A percentile compares a stretch with the other conserved stretches of the same genome.
Evolutionary conservation across 176 grass and related monocot species (phyloP).

Genomic region (Oropetium thomaeum): DNA sequence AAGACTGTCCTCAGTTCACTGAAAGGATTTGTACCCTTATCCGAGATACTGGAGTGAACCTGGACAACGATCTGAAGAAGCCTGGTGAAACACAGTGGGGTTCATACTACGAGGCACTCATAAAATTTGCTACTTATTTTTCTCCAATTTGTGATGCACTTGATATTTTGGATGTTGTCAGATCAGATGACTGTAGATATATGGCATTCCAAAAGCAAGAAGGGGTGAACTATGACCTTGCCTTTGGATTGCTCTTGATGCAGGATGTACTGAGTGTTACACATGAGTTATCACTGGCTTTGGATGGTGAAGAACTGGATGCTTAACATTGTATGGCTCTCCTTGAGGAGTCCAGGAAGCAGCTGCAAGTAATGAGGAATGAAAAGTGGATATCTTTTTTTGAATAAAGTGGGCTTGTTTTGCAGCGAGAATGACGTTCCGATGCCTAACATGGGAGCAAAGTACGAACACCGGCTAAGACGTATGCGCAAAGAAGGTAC

Average conservation of each 20-base stretch:
- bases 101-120: conserved; percentile 27
- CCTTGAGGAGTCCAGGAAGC: conserved; percentile 18
- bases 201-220: not conserved
- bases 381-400: conserved; percentile 15
- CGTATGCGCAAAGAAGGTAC: not conserved
- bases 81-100: conserved; percentile 23
- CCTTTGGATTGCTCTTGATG: conserved; percentile 33
- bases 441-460: conserved; percentile 4
- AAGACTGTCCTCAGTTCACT: conserved; percentile 10
- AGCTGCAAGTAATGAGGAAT: conserved; percentile 18
- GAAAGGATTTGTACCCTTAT: conserved; percentile 21
- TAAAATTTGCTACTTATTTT: conserved; percentile 18
- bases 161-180: not conserved
- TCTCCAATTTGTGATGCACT: conserved; percentile 13
- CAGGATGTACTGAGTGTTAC: conserved; percentile 29
- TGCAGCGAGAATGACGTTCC: conserved; percentile 2
- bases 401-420: conserved; percentile 12
- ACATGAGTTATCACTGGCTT: conserved; percentile 29
- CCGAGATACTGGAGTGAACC: conserved; percentile 10
- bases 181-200: not conserved
- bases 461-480: not conserved
- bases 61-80: conserved; percentile 27
- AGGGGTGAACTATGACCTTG: conserved; percentile 4
- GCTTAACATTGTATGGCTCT: conserved; percentile 9
- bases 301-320: not conserved